phyloP scores from a whole-genome alignment of 208 protist genomes.

The Wallacemonas collosoma region DNA sequence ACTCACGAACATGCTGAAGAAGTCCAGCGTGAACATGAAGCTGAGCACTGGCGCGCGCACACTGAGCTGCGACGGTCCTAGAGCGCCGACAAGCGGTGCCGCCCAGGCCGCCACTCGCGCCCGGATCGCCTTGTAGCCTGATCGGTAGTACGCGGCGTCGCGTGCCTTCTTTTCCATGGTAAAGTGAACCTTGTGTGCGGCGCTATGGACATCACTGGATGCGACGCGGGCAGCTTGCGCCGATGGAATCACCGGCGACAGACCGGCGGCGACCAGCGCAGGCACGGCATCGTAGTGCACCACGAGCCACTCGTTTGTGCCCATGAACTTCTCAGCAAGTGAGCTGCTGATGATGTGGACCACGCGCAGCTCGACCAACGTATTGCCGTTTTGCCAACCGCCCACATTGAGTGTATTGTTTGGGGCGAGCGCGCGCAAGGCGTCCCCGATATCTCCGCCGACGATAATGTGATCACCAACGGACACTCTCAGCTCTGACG shows the following conservation, averaged over 20 bases:
- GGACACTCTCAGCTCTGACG: slow-evolving; percentile 3
- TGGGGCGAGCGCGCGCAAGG: slow-evolving; percentile 23
- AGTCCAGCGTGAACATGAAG: slow-evolving; percentile 57
- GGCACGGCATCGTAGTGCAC: slow-evolving; percentile 31
- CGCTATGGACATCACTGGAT: slow-evolving; percentile 12
- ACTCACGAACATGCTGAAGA: slow-evolving; percentile 89
- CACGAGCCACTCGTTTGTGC: slow-evolving; percentile 29
- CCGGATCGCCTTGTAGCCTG: slow-evolving; percentile 54
- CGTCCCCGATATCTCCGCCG: slow-evolving; percentile 11
- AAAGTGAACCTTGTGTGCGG: slow-evolving; percentile 47
- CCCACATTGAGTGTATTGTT: not conserved
- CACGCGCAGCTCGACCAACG: slow-evolving; percentile 34
- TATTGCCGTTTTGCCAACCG: slow-evolving; percentile 13
- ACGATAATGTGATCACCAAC: slow-evolving; percentile 42
- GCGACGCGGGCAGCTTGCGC: slow-evolving; percentile 22
- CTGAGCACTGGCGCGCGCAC: slow-evolving; percentile 57
- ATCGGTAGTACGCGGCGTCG: slow-evolving; percentile 33
- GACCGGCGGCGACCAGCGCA: slow-evolving; percentile 26
- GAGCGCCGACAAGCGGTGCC: slow-evolving; percentile 32
- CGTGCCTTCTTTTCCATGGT: slow-evolving; percentile 33
- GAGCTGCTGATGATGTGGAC: slow-evolving; percentile 13
- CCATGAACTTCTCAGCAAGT: slow-evolving; percentile 24
- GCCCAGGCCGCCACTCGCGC: slow-evolving; percentile 45
- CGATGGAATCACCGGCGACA: slow-evolving; percentile 23
- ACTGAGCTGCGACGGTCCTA: slow-evolving; percentile 73